Base-by-base conservation (phyloP, 257 asterid species). In the Osmanthus fragrans region DNA sequence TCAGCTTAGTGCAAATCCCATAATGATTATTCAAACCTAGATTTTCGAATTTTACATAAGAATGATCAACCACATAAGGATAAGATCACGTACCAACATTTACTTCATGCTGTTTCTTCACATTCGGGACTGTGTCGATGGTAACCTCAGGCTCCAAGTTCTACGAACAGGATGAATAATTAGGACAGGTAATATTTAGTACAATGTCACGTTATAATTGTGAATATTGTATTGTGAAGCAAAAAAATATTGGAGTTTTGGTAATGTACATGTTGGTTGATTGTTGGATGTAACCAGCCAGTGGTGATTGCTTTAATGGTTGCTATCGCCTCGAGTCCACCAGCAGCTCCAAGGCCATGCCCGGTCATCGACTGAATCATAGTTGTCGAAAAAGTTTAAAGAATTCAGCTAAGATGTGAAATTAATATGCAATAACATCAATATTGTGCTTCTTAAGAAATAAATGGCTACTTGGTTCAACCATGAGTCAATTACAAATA, bases 51-150 rank as follows among this genome's bases (percentile, higher is more conserved):
- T 39, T 39, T 39, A 39, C 45, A 39, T 9, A 8, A 4, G 13
- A 39, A 9, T 9, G 45, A 39, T 39, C 45, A 39, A 39, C 65
- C 42, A 51, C 25, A 1, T 21, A 70, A 72, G 66, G 49, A 65
- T 40, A 78, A 82, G 47, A 73, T 12, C 37, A 76, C 90, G 18
- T 86, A 91, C 96, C 96, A 64, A 92, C 87, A 33, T 92, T 88
- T 34, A 91, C 84, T 80, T 88, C 83, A 30, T 91, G 94, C 71
- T 84, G 89, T 73, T 91, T 86, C 87, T 92, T 92, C 72, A 86
- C 89, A 71, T 92, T 92, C 34, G 97, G 92, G 74, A 92, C 91
- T 3, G 90, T 88, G 78, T 87, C 89, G 8, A 87, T 77, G 4
- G 84, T 80, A 72, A 87, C 91, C 3, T 56, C 82, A 0, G 80